Evolutionary conservation across 1,139 yeast genomes (phyloP).

Genomic region (Pneumocystis jirovecii): DNA sequence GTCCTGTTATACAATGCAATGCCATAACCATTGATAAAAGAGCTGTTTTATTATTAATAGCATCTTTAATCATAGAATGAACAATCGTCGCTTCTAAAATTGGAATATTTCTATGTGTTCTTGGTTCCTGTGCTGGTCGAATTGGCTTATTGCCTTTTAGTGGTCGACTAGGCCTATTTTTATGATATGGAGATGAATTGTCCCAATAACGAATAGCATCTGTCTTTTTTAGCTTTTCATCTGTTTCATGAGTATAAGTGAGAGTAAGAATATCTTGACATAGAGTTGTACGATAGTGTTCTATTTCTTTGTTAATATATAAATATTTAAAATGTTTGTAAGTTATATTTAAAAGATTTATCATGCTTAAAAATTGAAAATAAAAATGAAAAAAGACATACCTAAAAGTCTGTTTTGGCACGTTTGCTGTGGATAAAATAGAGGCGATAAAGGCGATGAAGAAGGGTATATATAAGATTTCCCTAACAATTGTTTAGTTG

Average conservation of each 20-base stretch:
- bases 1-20: conserved; percentile 85
- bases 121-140: conserved; percentile 56
- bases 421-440: neutral
- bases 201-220: conserved; percentile 75
- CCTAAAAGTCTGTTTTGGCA: neutral
- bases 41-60: conserved; percentile 56
- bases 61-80: conserved; percentile 64
- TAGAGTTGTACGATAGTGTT: conserved; percentile 59
- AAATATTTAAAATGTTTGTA: neutral
- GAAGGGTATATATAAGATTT: neutral
- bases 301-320: conserved; percentile 39
- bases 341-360: no score
- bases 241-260: conserved; percentile 46
- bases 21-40: conserved; percentile 69
- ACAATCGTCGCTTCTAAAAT: conserved; percentile 47
- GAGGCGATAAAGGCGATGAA: neutral
- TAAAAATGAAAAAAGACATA: neutral
- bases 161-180: conserved; percentile 49
- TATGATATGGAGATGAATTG: conserved; percentile 73
- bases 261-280: conserved; percentile 65
- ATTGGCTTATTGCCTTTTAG: conserved; percentile 38
- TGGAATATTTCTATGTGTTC: conserved; percentile 57
- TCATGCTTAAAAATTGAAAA: no score
- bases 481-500: neutral
- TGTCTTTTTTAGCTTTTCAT: conserved; percentile 34